phyloP scores from a whole-genome alignment of 495 filamentous ascomycete species.

The Rostrohypoxylon terebratum region DNA sequence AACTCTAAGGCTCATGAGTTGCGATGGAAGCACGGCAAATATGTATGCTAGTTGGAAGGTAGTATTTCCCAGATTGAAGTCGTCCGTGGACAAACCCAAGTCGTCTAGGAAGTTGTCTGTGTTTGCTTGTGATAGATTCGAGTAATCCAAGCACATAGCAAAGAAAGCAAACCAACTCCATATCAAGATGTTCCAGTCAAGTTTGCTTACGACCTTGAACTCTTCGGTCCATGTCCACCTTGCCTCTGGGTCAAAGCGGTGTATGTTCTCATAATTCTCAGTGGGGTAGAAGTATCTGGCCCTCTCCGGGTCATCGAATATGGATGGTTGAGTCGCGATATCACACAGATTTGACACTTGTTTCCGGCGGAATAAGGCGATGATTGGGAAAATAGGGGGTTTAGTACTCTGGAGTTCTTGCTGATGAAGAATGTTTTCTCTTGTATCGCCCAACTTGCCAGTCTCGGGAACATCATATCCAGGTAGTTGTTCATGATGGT shows the following conservation, averaged over 20 bases:
- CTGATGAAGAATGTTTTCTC: slow-evolving; percentile 25
- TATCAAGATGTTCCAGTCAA: slow-evolving; percentile 44
- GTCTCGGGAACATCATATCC: slow-evolving; percentile 26
- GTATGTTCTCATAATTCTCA: slow-evolving; percentile 59
- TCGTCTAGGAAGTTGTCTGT: slow-evolving; percentile 72
- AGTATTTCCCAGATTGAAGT: slow-evolving; percentile 80
- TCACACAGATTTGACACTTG: slow-evolving; percentile 23
- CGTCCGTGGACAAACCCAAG: slow-evolving; percentile 68
- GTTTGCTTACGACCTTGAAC: slow-evolving; percentile 47
- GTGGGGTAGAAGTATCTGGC: slow-evolving; percentile 64
- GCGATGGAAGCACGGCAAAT: slow-evolving; percentile 77
- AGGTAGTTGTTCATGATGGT: slow-evolving; percentile 32
- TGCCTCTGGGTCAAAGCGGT: slow-evolving; percentile 58
- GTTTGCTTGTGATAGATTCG: slow-evolving; percentile 43
- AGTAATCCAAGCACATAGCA: slow-evolving; percentile 36
- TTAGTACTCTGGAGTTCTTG: slow-evolving; percentile 35
- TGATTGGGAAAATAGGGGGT: slow-evolving; percentile 29
- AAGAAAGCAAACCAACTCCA: slow-evolving; percentile 44
- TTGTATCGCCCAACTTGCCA: slow-evolving; percentile 4
- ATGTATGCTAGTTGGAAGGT: slow-evolving; percentile 76
- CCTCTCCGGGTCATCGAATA: slow-evolving; percentile 58
- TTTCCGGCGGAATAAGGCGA: slow-evolving; percentile 36
- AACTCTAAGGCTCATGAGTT: slow-evolving; percentile 77
- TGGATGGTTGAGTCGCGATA: slow-evolving; percentile 43
- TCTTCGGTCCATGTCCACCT: slow-evolving; percentile 46